Conservation (phyloP, 2,329 filamentous ascomycete species). For the Boeremia lycopersici region DNA sequence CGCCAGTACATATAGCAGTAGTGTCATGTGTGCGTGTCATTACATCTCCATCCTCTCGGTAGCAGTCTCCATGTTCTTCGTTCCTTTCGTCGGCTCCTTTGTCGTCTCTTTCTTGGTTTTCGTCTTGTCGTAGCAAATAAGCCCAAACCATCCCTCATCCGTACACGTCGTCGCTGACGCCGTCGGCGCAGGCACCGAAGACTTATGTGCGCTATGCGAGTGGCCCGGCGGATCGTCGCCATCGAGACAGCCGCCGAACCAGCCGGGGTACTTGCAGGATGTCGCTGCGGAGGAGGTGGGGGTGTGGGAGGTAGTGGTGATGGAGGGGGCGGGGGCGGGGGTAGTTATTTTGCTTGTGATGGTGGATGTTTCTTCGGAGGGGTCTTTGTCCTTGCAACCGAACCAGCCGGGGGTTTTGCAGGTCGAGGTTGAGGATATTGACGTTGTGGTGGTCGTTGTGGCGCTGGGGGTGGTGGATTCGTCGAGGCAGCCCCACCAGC, state of each 20-base stretch:
- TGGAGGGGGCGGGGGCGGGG: constrained; percentile 33
- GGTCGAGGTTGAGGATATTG: constrained; percentile 46
- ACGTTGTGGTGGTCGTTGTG: constrained; percentile 52
- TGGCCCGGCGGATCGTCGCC: constrained; percentile 51
- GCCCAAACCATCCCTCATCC: constrained; percentile 36
- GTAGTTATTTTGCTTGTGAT: constrained; percentile 30
- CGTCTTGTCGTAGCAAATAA: constrained; percentile 38
- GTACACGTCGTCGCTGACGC: constrained; percentile 31
- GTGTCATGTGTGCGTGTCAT: background rate
- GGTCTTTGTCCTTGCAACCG: constrained; percentile 60
- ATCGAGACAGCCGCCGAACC: constrained; percentile 58
- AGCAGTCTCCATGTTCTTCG: constrained; percentile 2
- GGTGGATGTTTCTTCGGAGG: constrained; percentile 47
- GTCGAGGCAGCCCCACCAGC: constrained; percentile 86
- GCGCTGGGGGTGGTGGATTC: constrained; percentile 61
- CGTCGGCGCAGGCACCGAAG: constrained; percentile 28
- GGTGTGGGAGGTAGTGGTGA: constrained; percentile 37
- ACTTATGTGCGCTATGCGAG: constrained; percentile 31
- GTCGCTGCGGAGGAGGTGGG: constrained; percentile 43
- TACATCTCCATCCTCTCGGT: constrained; percentile 39
- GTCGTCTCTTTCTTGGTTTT: constrained; percentile 22
- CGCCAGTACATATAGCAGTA: background rate
- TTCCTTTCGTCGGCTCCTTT: constrained; percentile 19
- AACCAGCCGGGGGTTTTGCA: constrained; percentile 67
- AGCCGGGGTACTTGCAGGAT: constrained; percentile 53